These are phyloP conservation scores for Nemania sp. DNA, from an alignment of 2,329 filamentous ascomycete species.

Conservation along the genomic window DNA sequence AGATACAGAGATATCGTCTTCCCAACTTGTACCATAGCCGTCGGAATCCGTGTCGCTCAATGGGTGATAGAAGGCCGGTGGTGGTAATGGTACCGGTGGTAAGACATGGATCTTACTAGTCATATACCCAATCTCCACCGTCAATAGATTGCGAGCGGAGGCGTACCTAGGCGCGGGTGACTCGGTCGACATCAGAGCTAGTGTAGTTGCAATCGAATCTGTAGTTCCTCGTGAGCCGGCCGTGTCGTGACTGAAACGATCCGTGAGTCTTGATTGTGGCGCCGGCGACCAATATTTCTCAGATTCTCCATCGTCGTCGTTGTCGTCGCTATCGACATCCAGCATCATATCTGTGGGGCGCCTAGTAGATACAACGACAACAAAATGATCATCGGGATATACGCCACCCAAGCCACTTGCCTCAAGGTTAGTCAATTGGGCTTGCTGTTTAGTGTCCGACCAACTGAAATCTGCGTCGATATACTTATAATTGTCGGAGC, in stretches of 20 bases:
- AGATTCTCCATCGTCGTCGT: constrained; percentile 19
- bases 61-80: constrained; percentile 64
- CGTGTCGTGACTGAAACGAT: constrained; percentile 24
- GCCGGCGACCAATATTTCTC: constrained; percentile 4
- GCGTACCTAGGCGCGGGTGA: constrained; percentile 49
- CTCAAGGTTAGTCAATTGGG: constrained; percentile 59
- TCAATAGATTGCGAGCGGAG: constrained; percentile 8
- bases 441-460: constrained; percentile 58
- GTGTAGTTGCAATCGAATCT: constrained; percentile 56
- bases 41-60: constrained; percentile 56
- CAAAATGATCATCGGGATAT: constrained; percentile 73
- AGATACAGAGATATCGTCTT: constrained; percentile 38
- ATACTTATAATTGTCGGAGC: constrained; percentile 56
- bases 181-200: constrained; percentile 58
- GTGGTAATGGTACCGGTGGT: constrained; percentile 63
- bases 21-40: constrained; percentile 35
- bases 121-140: constrained; percentile 61
- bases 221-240: constrained; percentile 50
- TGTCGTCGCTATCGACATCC: constrained; percentile 15
- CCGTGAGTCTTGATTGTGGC: not conserved
- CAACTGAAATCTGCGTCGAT: constrained; percentile 61
- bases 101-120: constrained; percentile 58
- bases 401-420: constrained; percentile 71
- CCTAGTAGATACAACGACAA: constrained; percentile 65
- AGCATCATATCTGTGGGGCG: constrained; percentile 51